These are phyloP conservation scores for Claviceps africana DNA, from an alignment of 2,329 filamentous ascomycete species.

Conservation along the genomic window DNA sequence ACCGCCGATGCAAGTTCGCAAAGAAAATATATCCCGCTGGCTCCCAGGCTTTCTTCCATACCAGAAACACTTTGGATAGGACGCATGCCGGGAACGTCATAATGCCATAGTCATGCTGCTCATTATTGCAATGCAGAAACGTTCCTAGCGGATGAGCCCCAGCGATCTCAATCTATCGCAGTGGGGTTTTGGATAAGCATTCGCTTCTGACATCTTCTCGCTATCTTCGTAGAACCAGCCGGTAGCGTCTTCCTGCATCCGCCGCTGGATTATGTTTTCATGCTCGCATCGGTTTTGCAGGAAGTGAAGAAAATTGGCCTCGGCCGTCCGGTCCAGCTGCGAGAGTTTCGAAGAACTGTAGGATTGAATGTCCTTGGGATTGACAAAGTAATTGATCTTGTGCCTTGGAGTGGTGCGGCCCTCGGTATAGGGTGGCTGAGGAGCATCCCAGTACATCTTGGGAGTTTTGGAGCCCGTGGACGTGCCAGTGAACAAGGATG, in stretches of 20 bases:
- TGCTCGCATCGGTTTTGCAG: constrained; percentile 60
- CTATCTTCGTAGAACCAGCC: constrained; percentile 79
- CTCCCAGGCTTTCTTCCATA: constrained; percentile 1
- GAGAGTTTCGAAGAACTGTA: constrained; percentile 56
- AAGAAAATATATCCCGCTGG: constrained; percentile 3
- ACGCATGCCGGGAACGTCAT: neutral
- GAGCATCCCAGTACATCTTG: constrained; percentile 59
- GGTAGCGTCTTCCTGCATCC: constrained; percentile 61
- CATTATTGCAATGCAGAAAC: neutral
- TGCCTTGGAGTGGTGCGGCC: constrained; percentile 57
- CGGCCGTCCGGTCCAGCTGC: constrained; percentile 64
- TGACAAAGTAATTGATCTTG: constrained; percentile 71
- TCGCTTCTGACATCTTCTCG: constrained; percentile 62
- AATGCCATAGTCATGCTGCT: neutral
- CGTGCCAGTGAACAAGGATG: constrained; percentile 56
- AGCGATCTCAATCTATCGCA: constrained; percentile 38
- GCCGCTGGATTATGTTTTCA: constrained; percentile 52
- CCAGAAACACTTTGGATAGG: neutral
- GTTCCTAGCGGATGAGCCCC: constrained; percentile 14
- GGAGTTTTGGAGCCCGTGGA: constrained; percentile 38
- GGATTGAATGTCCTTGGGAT: constrained; percentile 61
- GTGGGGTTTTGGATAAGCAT: constrained; percentile 34
- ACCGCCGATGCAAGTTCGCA: constrained; percentile 1
- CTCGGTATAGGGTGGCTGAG: constrained; percentile 57
- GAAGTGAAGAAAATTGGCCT: constrained; percentile 54